phyloP scores from a whole-genome alignment of 2,329 filamentous ascomycete genomes.

The Sphaerostilbella broomeana region DNA sequence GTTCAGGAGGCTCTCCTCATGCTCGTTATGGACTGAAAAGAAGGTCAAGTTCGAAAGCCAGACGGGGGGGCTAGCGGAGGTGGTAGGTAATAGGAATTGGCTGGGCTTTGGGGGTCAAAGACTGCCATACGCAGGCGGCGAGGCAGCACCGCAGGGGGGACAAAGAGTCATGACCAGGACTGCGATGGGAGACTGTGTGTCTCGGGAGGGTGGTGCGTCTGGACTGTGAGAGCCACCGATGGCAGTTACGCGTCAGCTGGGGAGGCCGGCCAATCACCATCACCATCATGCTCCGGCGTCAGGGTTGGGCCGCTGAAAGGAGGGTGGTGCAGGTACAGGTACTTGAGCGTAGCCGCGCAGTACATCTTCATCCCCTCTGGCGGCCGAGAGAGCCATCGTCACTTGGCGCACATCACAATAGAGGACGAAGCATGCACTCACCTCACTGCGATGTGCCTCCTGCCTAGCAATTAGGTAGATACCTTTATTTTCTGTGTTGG shows the following conservation, averaged over 20 bases:
- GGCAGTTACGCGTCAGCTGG: constrained; percentile 34
- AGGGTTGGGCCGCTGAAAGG: constrained; percentile 16
- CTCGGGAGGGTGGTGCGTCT: constrained; percentile 14
- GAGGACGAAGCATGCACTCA: no score
- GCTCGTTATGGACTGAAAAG: constrained; percentile 3
- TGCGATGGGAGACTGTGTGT: neutral
- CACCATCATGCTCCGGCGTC: constrained; percentile 15
- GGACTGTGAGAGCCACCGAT: constrained; percentile 15
- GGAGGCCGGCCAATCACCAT: constrained; percentile 25
- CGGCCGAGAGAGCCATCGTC: neutral
- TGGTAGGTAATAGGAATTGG: constrained; percentile 7
- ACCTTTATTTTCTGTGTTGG: no score
- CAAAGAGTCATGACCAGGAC: no score
- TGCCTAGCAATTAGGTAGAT: no score
- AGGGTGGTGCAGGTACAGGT: constrained; percentile 22
- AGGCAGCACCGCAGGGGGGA: constrained; percentile 18
- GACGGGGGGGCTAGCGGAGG: constrained; percentile 11
- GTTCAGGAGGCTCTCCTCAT: constrained; percentile 3
- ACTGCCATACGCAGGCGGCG: constrained; percentile 3
- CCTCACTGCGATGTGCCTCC: no score
- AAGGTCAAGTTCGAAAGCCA: constrained; percentile 4
- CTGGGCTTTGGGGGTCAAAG: constrained; percentile 7
- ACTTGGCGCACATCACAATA: no score
- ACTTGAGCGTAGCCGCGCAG: constrained; percentile 15
- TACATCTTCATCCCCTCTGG: no score